Conservation (phyloP, 345 rosid species). For the Mangifera indica region DNA sequence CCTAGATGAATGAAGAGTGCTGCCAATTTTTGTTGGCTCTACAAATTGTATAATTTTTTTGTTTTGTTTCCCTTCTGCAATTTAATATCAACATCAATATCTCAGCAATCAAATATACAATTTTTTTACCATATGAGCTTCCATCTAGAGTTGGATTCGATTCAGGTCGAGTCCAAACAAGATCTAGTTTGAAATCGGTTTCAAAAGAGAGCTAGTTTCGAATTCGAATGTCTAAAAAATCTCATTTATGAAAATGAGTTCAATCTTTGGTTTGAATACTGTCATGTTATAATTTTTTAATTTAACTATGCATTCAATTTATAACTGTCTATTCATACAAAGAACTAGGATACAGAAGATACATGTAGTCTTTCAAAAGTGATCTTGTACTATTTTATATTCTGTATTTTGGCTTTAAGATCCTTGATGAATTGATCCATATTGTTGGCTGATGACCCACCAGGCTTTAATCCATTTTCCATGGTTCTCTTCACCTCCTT, state of each 20-base stretch:
- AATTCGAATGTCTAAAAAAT: too few species aligned
- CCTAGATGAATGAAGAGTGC: conserved; percentile 39
- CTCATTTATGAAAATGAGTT: too few species aligned
- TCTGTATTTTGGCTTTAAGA: conserved; percentile 25
- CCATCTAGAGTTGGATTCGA: too few species aligned
- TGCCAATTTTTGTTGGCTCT: conserved; percentile 10
- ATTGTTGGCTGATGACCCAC: conserved; percentile 33
- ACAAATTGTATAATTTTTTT: conserved; percentile 5
- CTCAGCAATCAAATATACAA: background rate
- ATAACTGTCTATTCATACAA: too few species aligned
- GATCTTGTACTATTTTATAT: background rate
- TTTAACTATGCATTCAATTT: too few species aligned
- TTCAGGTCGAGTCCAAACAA: too few species aligned
- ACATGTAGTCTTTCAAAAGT: too few species aligned
- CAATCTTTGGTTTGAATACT: too few species aligned
- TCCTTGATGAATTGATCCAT: conserved; percentile 28
- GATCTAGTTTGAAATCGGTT: too few species aligned
- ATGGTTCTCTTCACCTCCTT: conserved; percentile 19
- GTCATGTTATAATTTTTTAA: too few species aligned
- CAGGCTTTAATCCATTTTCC: conserved; percentile 22
- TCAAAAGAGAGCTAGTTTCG: too few species aligned
- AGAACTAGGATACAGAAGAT: too few species aligned
- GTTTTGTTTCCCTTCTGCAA: conserved; percentile 13
- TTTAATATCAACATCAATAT: background rate
- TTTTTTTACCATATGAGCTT: background rate